Evolutionary conservation across 495 filamentous ascomycete species (phyloP), one percentile per base, ranked within the genome.

Genomic region (Lophium mytilinum): DNA sequence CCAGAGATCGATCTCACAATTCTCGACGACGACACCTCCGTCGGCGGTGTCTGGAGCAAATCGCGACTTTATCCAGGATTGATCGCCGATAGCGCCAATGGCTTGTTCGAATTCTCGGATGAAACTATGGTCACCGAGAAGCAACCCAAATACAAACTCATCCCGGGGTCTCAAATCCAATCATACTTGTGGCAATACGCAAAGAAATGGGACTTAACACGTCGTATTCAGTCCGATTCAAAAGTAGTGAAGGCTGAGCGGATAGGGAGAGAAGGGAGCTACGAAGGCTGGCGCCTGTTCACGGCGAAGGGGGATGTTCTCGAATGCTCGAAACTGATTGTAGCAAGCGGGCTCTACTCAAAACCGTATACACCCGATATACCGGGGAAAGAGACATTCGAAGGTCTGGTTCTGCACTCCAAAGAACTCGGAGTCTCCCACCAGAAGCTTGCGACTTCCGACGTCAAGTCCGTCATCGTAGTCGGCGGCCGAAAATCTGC

Each of bases 401-500:
- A 7, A 9, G 55, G 55, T 9, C 36, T 49, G 10, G 50, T 48
- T 8, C 14, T 57, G 35, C 55, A 57, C 33, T 57, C 55, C 33
- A 57, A 57, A 45, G 4, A 24, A 9, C 47, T 57, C 9, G 55
- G 55, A 1, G 5, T 8, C 19, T 15, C 21, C 18, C 46, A 52
- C 47, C 34, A 40, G 6, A 12, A 11, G 1, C 37, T 57, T 1
- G 11, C 46, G 4, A 12, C 33, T 17, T 18, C 34, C 3, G 24
- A 18, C 3, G 30, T 57, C 2, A 42, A 42, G 12, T 14, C 12
- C 1, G 35, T 57, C 21, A 24, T 52, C 21, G 46, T 57, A 24
- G 46, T 57, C 14, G 55, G 55, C 3, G 55, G 47, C 19, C 52
- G 55, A 35, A 57, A 57, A 34, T 57, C 55, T 7, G 55, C 55